These are phyloP conservation scores for Mucor mucedo DNA, from an alignment of 371 early-diverging fungal genomes.

Conservation along the genomic window DNA sequence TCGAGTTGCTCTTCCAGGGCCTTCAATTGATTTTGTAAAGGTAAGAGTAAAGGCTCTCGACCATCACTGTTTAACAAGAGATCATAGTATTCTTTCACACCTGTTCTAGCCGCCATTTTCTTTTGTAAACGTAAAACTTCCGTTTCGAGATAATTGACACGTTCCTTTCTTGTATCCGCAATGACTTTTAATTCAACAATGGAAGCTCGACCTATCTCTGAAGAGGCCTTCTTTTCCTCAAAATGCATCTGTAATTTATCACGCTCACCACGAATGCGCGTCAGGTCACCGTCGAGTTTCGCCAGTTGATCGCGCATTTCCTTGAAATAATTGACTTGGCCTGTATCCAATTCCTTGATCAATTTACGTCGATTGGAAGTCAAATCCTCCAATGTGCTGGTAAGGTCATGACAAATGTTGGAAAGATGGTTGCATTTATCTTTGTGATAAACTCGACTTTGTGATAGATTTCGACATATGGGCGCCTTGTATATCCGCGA, in stretches of 20 bases:
- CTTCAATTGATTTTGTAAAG: slow-evolving; percentile 22
- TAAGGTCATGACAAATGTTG: slow-evolving; percentile 30
- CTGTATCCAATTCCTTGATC: slow-evolving; percentile 33
- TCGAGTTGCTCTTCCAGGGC: slow-evolving; percentile 16
- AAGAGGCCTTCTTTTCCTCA: slow-evolving; percentile 30
- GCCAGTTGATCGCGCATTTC: slow-evolving; percentile 72
- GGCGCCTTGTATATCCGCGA: slow-evolving; percentile 41
- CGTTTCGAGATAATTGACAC: slow-evolving; percentile 22
- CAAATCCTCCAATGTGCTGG: slow-evolving; percentile 27
- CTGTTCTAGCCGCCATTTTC: slow-evolving; percentile 27
- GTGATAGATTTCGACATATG: slow-evolving; percentile 37
- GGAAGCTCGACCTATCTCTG: slow-evolving; percentile 24
- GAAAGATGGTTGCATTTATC: slow-evolving; percentile 39
- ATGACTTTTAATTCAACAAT: slow-evolving; percentile 27
- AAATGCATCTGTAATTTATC: slow-evolving; percentile 38
- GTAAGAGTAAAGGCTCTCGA: slow-evolving; percentile 14
- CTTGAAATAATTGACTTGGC: slow-evolving; percentile 29
- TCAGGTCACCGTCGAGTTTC: slow-evolving; percentile 77
- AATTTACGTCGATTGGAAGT: slow-evolving; percentile 27
- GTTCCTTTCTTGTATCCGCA: slow-evolving; percentile 43
- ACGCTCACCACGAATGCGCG: slow-evolving; percentile 78
- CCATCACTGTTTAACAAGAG: slow-evolving; percentile 19
- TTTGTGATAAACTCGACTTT: slow-evolving; percentile 37
- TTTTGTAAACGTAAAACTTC: slow-evolving; percentile 25
- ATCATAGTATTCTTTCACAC: slow-evolving; percentile 23